Evolutionary conservation across 208 protist species (phyloP).

Genomic region (Acanthamoeba quina): DNA sequence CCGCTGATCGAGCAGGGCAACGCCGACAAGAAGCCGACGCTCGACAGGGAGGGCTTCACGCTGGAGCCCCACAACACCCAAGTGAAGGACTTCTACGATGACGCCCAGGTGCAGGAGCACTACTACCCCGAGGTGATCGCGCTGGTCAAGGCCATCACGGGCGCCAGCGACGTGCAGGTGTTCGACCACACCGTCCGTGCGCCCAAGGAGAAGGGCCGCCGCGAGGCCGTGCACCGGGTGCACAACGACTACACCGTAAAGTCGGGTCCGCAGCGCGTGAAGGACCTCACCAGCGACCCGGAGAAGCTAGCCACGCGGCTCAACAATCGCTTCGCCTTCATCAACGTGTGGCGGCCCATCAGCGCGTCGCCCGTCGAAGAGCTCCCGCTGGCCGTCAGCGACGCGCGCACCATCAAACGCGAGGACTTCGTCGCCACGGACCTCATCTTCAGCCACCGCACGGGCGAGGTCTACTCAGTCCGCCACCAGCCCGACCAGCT

Average conservation of each 20-base stretch:
- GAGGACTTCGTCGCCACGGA: neutral
- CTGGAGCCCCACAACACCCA: neutral
- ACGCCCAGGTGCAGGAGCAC: neutral
- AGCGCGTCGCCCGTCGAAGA: neutral
- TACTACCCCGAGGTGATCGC: neutral
- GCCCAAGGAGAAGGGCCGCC: neutral
- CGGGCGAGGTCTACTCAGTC: neutral
- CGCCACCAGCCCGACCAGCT: neutral
- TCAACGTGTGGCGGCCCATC: conserved; percentile 14
- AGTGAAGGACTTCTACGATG: conserved; percentile 2
- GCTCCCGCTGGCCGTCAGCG: neutral
- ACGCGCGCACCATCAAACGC: neutral
- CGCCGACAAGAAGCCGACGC: neutral
- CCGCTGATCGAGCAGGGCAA: neutral
- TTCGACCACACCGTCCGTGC: conserved; percentile 4
- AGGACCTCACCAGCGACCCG: conserved; percentile 4
- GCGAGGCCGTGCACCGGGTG: neutral
- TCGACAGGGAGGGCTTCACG: neutral
- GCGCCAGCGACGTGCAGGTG: neutral
- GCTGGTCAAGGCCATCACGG: neutral
- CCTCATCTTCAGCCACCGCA: neutral
- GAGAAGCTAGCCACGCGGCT: neutral
- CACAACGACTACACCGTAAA: conserved; percentile 21
- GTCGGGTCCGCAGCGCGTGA: neutral
- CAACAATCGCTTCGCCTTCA: neutral